phyloP scores from a whole-genome alignment of 2,329 filamentous ascomycete species.

The Plectosphaerella cucumerina region DNA sequence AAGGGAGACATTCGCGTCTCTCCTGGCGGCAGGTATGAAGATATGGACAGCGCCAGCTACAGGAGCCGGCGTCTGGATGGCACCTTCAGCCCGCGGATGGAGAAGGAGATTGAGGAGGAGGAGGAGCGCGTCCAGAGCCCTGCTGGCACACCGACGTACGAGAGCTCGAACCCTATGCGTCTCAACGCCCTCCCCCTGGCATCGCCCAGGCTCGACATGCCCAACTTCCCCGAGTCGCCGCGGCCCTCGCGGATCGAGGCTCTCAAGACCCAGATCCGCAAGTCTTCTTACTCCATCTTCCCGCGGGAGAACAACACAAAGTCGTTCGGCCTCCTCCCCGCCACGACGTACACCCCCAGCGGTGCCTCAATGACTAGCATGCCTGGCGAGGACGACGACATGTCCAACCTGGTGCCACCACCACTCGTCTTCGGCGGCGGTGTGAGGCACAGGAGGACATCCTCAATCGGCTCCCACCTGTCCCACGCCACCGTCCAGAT shows the following conservation, averaged over 20 bases:
- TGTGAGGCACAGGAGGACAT: constrained; percentile 49
- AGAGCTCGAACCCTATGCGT: constrained; percentile 25
- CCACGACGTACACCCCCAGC: constrained; percentile 39
- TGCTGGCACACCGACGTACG: constrained; percentile 14
- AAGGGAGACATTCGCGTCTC: constrained; percentile 40
- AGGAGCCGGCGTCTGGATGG: constrained; percentile 24
- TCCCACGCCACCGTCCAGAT: constrained; percentile 62
- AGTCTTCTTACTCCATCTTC: constrained; percentile 36
- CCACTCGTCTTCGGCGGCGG: constrained; percentile 19
- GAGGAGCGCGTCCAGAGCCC: constrained; percentile 19
- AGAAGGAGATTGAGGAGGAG: neutral
- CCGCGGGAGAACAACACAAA: constrained; percentile 25
- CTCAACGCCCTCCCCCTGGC: constrained; percentile 23
- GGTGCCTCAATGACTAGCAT: neutral
- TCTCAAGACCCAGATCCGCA: constrained; percentile 23
- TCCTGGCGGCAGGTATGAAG: constrained; percentile 4
- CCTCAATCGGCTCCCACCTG: constrained; percentile 57
- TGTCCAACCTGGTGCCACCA: constrained; percentile 8
- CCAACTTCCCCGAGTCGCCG: neutral
- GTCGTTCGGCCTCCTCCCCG: constrained; percentile 36
- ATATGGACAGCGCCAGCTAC: neutral
- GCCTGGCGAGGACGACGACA: constrained; percentile 5
- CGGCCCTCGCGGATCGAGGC: neutral
- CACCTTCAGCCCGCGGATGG: constrained; percentile 5
- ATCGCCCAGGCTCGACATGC: neutral